Conservation (phyloP, 1,284 basidiomycete genomes). For the Bjerkandera adusta region DNA sequence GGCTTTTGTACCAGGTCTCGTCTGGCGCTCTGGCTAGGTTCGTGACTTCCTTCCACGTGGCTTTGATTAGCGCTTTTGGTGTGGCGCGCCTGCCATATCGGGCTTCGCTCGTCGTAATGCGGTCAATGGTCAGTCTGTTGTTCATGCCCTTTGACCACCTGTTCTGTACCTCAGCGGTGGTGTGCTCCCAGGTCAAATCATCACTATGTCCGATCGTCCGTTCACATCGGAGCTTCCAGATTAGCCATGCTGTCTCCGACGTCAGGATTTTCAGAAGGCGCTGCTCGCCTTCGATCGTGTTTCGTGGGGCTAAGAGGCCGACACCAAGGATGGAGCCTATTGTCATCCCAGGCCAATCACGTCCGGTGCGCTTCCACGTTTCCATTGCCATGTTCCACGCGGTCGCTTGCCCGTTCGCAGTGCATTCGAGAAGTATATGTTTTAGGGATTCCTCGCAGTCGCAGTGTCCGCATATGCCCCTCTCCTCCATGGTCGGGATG, state of each 20-base stretch:
- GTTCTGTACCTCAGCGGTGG: neutral
- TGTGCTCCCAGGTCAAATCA: neutral
- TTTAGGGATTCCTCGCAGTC: conserved; percentile 25
- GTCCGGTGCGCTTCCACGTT: conserved; percentile 13
- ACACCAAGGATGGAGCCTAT: too few relatives aligned
- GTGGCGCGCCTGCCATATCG: too few relatives aligned
- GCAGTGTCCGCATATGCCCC: conserved; percentile 25
- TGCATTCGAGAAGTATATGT: conserved; percentile 30
- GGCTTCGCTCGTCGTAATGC: too few relatives aligned
- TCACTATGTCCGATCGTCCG: conserved; percentile 13
- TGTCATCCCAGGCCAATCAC: too few relatives aligned
- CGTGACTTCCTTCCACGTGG: too few relatives aligned
- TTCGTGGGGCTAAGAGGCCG: too few relatives aligned
- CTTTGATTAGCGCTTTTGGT: too few relatives aligned
- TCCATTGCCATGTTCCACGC: conserved; percentile 24
- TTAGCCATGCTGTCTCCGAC: conserved; percentile 27
- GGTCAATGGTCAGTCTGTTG: neutral
- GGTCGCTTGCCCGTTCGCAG: conserved; percentile 19
- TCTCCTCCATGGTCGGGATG: conserved; percentile 21
- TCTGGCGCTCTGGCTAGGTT: too few relatives aligned
- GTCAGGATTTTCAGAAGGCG: conserved; percentile 26
- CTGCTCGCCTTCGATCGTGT: too few relatives aligned
- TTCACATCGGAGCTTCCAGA: conserved; percentile 26
- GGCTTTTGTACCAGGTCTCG: too few relatives aligned
- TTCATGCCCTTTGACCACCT: conserved; percentile 3